Percentiles rank a stretch among this genome's conserved stretches.
Evolutionary conservation across 2,329 filamentous ascomycete species (phyloP).

Genomic region (Aspergillus pseudoviridinutans): DNA sequence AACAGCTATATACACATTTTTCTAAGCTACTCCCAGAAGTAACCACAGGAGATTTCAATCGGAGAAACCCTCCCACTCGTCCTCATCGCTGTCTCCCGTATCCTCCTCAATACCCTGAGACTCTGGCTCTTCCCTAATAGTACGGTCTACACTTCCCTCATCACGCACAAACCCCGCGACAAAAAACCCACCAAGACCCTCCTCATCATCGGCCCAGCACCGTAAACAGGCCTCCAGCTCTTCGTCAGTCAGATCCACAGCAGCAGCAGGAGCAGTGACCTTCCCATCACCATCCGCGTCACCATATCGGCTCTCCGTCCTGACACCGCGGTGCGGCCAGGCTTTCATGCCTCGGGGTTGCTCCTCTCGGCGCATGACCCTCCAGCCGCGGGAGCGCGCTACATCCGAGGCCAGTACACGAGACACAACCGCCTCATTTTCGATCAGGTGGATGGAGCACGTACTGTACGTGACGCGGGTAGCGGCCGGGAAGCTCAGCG

Average conservation of each 20-base stretch:
- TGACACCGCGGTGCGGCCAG: slow-evolving; percentile 67
- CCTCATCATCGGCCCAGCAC: slow-evolving; percentile 73
- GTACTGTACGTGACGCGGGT: slow-evolving; percentile 84
- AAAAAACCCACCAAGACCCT: slow-evolving; percentile 93
- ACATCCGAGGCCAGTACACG: slow-evolving; percentile 64
- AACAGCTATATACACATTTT: neutral
- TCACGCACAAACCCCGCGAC: slow-evolving; percentile 79
- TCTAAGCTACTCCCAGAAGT: neutral
- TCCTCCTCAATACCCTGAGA: slow-evolving; percentile 16
- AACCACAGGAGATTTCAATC: slow-evolving; percentile 20
- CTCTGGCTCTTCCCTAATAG: slow-evolving; percentile 9
- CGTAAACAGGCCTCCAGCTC: slow-evolving; percentile 70
- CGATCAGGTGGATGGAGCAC: slow-evolving; percentile 79
- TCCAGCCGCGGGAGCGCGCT: slow-evolving; percentile 69
- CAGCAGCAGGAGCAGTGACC: slow-evolving; percentile 3
- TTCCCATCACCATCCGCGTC: slow-evolving; percentile 3
- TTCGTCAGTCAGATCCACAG: slow-evolving; percentile 43
- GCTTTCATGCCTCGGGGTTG: slow-evolving; percentile 72
- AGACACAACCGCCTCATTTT: slow-evolving; percentile 84
- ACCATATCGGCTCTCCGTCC: slow-evolving; percentile 33
- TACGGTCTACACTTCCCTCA: slow-evolving; percentile 33
- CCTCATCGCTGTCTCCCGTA: slow-evolving; percentile 27
- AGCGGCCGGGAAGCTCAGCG: slow-evolving; percentile 74
- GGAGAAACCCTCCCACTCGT: slow-evolving; percentile 45
- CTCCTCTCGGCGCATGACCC: slow-evolving; percentile 64